Conservation (phyloP, 2,329 filamentous ascomycete species). For the Sporothrix curviconia region DNA sequence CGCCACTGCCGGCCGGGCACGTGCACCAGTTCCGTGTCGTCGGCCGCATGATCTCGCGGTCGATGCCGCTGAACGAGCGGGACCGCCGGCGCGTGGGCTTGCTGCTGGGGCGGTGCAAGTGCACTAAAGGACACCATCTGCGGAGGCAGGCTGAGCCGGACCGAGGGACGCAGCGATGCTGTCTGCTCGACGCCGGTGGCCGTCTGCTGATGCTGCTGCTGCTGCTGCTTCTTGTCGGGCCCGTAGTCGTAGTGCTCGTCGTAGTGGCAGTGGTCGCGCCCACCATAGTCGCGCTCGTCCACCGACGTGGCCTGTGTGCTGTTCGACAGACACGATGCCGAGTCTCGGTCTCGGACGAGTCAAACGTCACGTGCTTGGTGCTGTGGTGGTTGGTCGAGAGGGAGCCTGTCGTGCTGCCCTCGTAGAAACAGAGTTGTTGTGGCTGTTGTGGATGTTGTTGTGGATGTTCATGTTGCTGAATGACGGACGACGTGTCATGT, state of each 20-base stretch:
- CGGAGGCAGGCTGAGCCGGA: too few relatives aligned
- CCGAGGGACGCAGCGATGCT: not conserved
- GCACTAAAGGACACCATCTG: too few relatives aligned
- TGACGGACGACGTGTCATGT: too few relatives aligned
- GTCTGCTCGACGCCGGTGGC: not conserved
- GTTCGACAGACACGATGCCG: constrained; percentile 14
- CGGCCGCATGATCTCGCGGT: not conserved
- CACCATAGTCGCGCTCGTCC: constrained; percentile 4
- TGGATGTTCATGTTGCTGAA: too few relatives aligned
- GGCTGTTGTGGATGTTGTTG: not conserved
- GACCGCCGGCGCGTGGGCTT: not conserved
- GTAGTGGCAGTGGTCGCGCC: too few relatives aligned
- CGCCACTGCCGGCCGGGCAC: not conserved
- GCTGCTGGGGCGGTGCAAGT: too few relatives aligned
- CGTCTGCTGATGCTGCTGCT: not conserved
- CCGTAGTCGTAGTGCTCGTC: not conserved
- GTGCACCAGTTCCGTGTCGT: not conserved
- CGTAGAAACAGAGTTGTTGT: not conserved
- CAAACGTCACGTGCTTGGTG: constrained; percentile 9
- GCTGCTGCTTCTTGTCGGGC: not conserved
- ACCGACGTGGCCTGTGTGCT: constrained; percentile 19
- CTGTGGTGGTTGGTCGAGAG: not conserved
- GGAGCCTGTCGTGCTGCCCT: not conserved
- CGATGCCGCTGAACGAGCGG: constrained; percentile 1
- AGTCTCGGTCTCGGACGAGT: constrained; percentile 13